A percentile compares a stretch with the other conserved stretches of the same genome.
Evolutionary conservation across 208 protist species (phyloP).

Genomic region (Trichomonas vaginalis): DNA sequence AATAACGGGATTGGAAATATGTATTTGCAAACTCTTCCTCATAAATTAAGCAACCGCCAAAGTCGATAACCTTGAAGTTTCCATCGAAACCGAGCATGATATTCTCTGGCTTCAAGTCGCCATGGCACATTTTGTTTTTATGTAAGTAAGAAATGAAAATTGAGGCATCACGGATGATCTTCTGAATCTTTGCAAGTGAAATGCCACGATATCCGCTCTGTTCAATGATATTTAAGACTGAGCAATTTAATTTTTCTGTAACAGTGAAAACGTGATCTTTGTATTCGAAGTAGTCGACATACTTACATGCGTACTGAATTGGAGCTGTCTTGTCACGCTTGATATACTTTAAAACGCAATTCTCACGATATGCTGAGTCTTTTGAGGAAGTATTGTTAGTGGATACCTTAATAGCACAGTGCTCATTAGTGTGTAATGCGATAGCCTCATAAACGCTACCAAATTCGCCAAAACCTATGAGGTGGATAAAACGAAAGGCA

Average conservation of each 20-base stretch:
- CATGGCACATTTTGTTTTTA: neutral
- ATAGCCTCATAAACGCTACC: neutral
- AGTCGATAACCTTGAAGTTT: neutral
- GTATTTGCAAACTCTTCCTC: neutral
- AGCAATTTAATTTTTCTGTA: neutral
- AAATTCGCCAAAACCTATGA: neutral
- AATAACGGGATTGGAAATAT: slow-evolving; percentile 39
- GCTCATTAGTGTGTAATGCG: neutral
- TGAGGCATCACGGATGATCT: neutral
- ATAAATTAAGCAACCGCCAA: neutral
- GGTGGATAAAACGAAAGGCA: neutral
- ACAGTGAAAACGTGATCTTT: neutral
- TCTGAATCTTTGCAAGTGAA: neutral
- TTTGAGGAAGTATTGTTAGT: neutral
- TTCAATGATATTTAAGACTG: neutral
- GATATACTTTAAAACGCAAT: neutral
- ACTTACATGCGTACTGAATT: neutral
- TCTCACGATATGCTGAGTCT: neutral
- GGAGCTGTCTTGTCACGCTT: neutral
- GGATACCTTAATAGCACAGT: neutral
- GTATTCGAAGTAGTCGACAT: neutral
- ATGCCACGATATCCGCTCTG: neutral
- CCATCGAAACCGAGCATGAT: neutral
- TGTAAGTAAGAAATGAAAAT: neutral
- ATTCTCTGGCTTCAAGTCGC: neutral